phyloP scores from a whole-genome alignment of 371 early-diverging fungal genomes.

The Actinomortierella wolfii region DNA sequence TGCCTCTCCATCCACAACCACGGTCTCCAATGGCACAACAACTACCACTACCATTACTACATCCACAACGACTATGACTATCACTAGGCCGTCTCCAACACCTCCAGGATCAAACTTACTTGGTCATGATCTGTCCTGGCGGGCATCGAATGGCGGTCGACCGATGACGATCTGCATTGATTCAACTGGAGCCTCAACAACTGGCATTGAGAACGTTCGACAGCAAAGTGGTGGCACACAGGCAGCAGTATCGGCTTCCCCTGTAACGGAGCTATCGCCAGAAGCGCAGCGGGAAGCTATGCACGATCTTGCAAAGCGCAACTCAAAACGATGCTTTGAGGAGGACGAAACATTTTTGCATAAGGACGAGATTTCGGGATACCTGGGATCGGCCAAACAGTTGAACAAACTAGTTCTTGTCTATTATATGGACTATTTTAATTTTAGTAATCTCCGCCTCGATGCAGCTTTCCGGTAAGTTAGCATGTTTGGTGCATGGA shows the following conservation, averaged over 20 bases:
- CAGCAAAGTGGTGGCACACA: too few relatives aligned
- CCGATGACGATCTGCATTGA: too few relatives aligned
- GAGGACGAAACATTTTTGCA: slow-evolving; percentile 10
- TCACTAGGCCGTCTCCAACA: too few relatives aligned
- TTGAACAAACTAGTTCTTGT: slow-evolving; percentile 60
- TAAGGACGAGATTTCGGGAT: slow-evolving; percentile 10
- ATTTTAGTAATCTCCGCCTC: slow-evolving; percentile 68
- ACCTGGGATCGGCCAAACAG: slow-evolving; percentile 9
- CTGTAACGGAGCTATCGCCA: slow-evolving; percentile 6
- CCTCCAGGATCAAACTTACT: too few relatives aligned
- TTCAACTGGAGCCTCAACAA: too few relatives aligned
- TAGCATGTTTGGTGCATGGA: background rate
- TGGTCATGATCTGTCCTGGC: too few relatives aligned
- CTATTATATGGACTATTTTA: slow-evolving; percentile 73
- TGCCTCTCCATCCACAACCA: too few relatives aligned
- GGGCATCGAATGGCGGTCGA: too few relatives aligned
- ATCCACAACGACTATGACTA: too few relatives aligned
- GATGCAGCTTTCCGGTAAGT: slow-evolving; percentile 76
- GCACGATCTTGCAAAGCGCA: slow-evolving; percentile 1
- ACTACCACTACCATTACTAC: too few relatives aligned
- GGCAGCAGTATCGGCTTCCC: background rate
- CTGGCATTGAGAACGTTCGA: too few relatives aligned
- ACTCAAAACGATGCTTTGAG: slow-evolving; percentile 5
- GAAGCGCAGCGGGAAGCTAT: slow-evolving; percentile 5
- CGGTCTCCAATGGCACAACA: too few relatives aligned